phyloP scores from a whole-genome alignment of 352 stramenopile species.

The Pythium phragmitis region DNA sequence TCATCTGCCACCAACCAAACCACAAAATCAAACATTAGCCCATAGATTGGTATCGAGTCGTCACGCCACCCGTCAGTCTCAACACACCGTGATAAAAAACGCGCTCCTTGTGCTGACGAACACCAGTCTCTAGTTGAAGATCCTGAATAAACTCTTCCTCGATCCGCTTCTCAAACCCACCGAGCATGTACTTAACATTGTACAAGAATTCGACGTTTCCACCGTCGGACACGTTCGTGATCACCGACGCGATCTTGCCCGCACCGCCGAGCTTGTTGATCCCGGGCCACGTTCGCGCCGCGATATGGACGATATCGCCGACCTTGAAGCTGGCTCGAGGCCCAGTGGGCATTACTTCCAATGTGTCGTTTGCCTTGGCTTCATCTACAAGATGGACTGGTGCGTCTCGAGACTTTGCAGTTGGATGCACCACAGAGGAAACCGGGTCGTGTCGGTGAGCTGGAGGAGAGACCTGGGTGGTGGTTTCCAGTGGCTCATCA shows the following conservation, averaged over 20 bases:
- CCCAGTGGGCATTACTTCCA: background rate
- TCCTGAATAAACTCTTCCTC: constrained; percentile 50
- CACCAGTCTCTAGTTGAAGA: constrained; percentile 22
- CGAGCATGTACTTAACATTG: constrained; percentile 81
- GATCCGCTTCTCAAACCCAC: constrained; percentile 74
- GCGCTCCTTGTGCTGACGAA: constrained; percentile 38
- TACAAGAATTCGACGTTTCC: constrained; percentile 45
- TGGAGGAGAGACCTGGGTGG: background rate
- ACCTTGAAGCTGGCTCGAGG: constrained; percentile 25
- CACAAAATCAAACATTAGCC: background rate
- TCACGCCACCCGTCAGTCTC: background rate
- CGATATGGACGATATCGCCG: constrained; percentile 30
- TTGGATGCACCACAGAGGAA: background rate
- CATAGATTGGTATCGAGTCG: background rate
- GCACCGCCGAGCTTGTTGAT: constrained; percentile 86
- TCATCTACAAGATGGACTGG: background rate
- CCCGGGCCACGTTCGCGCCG: constrained; percentile 70
- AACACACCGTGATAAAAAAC: constrained; percentile 66
- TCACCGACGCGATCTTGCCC: constrained; percentile 49
- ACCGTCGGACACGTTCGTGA: constrained; percentile 30
- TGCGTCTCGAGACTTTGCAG: background rate
- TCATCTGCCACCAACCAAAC: constrained; percentile 35
- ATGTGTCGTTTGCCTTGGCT: background rate
- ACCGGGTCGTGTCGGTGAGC: background rate
- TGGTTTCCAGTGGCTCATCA: background rate